These are phyloP conservation scores for Plasmodium knowlesi DNA, from an alignment of 169 alveolate species.

Conservation along the genomic window DNA sequence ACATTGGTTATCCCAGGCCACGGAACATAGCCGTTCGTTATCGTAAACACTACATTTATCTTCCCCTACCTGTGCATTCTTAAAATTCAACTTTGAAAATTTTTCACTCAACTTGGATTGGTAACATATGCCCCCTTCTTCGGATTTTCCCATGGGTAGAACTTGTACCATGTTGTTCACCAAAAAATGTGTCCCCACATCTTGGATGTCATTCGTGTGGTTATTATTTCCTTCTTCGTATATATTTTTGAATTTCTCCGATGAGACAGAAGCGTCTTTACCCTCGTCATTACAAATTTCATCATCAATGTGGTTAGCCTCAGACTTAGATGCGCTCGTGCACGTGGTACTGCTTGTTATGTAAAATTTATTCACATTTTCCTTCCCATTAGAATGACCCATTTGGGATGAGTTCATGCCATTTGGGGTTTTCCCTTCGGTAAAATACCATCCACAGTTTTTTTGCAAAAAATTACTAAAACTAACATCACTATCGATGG, in stretches of 20 bases:
- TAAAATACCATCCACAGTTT: background rate
- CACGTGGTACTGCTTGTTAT: constrained; percentile 24
- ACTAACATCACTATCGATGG: background rate
- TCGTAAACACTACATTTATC: background rate
- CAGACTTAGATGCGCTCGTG: constrained; percentile 16
- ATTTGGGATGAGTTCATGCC: background rate
- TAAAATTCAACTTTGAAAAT: background rate
- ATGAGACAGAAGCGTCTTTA: background rate
- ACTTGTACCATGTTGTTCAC: background rate
- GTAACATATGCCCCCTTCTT: background rate
- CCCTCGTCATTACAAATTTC: background rate
- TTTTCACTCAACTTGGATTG: background rate
- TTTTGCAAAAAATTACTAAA: background rate
- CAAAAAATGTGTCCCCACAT: background rate
- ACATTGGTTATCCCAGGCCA: background rate
- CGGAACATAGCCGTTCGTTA: background rate
- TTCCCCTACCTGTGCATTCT: background rate
- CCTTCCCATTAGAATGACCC: background rate
- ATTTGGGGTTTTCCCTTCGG: background rate
- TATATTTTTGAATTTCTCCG: background rate
- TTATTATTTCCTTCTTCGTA: background rate
- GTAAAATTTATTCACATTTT: background rate
- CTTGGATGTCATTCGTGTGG: background rate
- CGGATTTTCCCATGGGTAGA: background rate
- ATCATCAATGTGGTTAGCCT: background rate